A percentile compares a stretch with the other conserved stretches of the same genome.
These are phyloP conservation scores for Typha latifolia DNA, from an alignment of 176 grass and related monocot genomes.

Conservation along the genomic window DNA sequence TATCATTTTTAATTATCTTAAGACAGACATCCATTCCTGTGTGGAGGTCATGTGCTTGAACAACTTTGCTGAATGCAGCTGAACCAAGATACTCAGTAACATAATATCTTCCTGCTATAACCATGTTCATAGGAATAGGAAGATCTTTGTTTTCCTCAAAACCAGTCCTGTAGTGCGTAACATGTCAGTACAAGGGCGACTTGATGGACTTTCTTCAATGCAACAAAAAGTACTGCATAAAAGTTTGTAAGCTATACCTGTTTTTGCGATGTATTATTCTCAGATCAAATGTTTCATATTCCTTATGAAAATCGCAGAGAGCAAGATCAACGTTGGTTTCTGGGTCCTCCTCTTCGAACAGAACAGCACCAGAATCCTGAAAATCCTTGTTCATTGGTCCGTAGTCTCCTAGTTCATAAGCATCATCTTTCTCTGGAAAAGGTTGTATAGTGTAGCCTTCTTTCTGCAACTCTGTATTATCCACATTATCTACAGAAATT, in stretches of 20 bases:
- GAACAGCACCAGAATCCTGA: constrained; percentile 19
- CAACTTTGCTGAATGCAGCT: constrained; percentile 94
- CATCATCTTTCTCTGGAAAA: constrained; percentile 36
- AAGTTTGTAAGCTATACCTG: constrained; percentile 38
- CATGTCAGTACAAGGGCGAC: constrained; percentile 41
- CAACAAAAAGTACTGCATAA: background rate
- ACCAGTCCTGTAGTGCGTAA: constrained; percentile 64
- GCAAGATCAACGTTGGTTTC: constrained; percentile 46
- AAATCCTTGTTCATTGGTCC: constrained; percentile 24
- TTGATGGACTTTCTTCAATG: constrained; percentile 14
- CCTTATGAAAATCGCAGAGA: constrained; percentile 47
- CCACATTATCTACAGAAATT: constrained; percentile 25
- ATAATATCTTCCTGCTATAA: constrained; percentile 91
- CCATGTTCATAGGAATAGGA: constrained; percentile 64
- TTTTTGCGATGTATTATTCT: constrained; percentile 98
- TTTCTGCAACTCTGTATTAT: constrained; percentile 42
- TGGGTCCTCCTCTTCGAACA: constrained; percentile 34
- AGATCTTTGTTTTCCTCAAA: constrained; percentile 99
- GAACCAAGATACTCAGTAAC: constrained; percentile 89
- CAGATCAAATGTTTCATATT: constrained; percentile 95
- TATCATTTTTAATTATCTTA: constrained; percentile 98
- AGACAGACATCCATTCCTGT: constrained; percentile 78
- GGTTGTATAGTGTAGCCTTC: constrained; percentile 31
- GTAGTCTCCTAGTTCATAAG: constrained; percentile 37
- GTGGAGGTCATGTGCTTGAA: constrained; percentile 85